Evolutionary conservation across 192 early-diverging fungal species (phyloP), one percentile per base, ranked within the genome.

Genomic region (Mortierella antarctica): DNA sequence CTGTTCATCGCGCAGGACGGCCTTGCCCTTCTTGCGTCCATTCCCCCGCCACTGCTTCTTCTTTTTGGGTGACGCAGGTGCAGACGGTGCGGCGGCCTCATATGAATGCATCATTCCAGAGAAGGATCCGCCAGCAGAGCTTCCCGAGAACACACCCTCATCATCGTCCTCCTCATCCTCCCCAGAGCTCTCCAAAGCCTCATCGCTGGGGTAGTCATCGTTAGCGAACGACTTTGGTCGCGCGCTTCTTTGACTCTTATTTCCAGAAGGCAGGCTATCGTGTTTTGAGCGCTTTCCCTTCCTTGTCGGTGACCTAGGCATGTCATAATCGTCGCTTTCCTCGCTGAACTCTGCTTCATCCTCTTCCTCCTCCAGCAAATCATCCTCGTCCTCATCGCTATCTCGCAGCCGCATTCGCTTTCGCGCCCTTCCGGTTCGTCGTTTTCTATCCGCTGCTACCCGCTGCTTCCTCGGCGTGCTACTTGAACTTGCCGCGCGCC

Each of bases 281-380:
- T 45, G 14, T 18, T 39, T 14, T 67, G 73, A 9, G 42, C 50
- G 57, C 10, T 45, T 67, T n/a, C 59, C 64, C 39, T 21, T 60
- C 40, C 66, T 63, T 15, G 57, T 53, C 0, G 65, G 53, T 39
- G 65, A 58, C 23, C 48, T 47, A 0, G 70, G 60, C 9, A 41
- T 50, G 52, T 68, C 70, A 14, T 72, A 67, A 5, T 56, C 65
- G 6, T 70, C 69, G 50, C 61, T 74, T 14, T 80, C 79, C 0
- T 70, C 64, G 48, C 20, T 66, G 18, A 57, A 76, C n/a, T 84
- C 83, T 44, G 70, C 76, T 10, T 86, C 86, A 49, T 83, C 86
- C 15, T 83, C 80, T 39, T 88, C 87, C 20, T 75, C 72, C 9
- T 72, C 62, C 7, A 73, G 70, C 20, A 59, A 41, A 10, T 68